These are phyloP conservation scores for Rhizoclosmatium sp. DNA, from an alignment of 192 early-diverging fungal genomes.

Conservation along the genomic window DNA sequence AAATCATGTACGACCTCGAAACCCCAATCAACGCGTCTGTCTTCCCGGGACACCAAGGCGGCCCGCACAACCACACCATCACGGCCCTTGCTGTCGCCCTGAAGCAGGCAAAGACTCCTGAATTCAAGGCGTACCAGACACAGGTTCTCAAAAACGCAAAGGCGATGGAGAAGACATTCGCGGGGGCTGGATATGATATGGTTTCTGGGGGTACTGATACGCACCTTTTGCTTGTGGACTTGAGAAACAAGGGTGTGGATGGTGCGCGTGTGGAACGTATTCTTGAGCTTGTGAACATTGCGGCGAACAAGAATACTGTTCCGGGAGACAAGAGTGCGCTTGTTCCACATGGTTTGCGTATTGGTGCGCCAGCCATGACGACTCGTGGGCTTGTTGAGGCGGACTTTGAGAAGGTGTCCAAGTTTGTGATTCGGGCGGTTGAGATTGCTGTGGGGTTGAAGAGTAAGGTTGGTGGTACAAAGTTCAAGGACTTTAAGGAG, in stretches of 20 bases:
- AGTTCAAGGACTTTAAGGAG: slow-evolving; percentile 92
- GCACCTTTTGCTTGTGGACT: slow-evolving; percentile 90
- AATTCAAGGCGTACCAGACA: slow-evolving; percentile 90
- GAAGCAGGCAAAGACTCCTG: slow-evolving; percentile 84
- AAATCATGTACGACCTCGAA: slow-evolving; percentile 91
- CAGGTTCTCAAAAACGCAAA: slow-evolving; percentile 92
- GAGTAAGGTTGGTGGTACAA: slow-evolving; percentile 66
- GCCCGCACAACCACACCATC: slow-evolving; percentile 99
- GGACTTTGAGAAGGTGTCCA: slow-evolving; percentile 89
- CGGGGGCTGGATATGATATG: slow-evolving; percentile 76
- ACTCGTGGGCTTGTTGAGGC: slow-evolving; percentile 83
- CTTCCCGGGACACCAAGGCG: slow-evolving; percentile 99
- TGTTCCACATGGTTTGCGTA: slow-evolving; percentile 91
- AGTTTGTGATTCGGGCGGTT: slow-evolving; percentile 90
- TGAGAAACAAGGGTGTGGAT: slow-evolving; percentile 85
- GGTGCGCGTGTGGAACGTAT: slow-evolving; percentile 96
- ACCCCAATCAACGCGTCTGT: slow-evolving; percentile 94
- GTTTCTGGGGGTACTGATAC: slow-evolving; percentile 96
- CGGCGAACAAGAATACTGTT: slow-evolving; percentile 99
- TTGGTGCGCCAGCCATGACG: slow-evolving; percentile 97
- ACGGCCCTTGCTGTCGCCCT: slow-evolving; percentile 93
- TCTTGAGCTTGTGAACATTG: slow-evolving; percentile 95
- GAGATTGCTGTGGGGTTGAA: slow-evolving; percentile 78
- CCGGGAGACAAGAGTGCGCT: slow-evolving; percentile 95
- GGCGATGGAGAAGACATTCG: slow-evolving; percentile 83